A percentile compares a stretch with the other conserved stretches of the same genome.
Evolutionary conservation across 1,284 basidiomycete species (phyloP).

Genomic region (Trichosporon asahii): DNA sequence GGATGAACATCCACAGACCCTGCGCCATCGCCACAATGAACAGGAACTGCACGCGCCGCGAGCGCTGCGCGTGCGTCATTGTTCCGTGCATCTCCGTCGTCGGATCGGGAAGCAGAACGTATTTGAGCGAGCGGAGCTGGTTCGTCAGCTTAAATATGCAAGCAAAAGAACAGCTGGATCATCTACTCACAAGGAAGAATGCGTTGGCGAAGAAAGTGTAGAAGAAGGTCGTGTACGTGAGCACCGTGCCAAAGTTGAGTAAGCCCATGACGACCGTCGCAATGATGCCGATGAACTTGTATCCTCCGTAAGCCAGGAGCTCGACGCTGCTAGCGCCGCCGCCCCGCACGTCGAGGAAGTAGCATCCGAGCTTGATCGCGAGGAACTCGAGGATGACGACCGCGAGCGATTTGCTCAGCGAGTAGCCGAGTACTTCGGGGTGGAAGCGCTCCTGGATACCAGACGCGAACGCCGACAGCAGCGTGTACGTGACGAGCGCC

Average conservation of each 20-base stretch:
- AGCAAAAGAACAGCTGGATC: too few species aligned
- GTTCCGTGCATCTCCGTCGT: constrained; percentile 57
- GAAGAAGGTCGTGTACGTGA: constrained; percentile 70
- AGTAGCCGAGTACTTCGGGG: constrained; percentile 83
- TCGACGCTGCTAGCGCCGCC: constrained; percentile 64
- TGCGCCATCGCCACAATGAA: constrained; percentile 70
- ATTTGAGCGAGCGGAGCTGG: constrained; percentile 82
- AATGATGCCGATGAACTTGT: constrained; percentile 82
- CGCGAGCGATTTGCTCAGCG: constrained; percentile 74
- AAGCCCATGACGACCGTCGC: constrained; percentile 46
- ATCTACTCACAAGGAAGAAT: constrained; percentile 77
- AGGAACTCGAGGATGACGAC: constrained; percentile 82
- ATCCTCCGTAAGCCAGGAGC: constrained; percentile 74
- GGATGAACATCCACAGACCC: constrained; percentile 73
- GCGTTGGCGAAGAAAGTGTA: constrained; percentile 86
- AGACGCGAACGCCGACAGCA: constrained; percentile 77
- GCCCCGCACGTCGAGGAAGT: constrained; percentile 77
- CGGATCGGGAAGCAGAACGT: constrained; percentile 78
- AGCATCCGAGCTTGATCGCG: constrained; percentile 85
- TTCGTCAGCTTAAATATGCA: not conserved
- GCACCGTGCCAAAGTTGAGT: constrained; percentile 58
- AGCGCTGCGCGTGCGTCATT: constrained; percentile 73
- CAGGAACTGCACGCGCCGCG: constrained; percentile 76
- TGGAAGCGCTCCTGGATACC: constrained; percentile 81
- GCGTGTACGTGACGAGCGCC: constrained; percentile 94